Conservation (phyloP, 2,329 filamentous ascomycete genomes). For the Metarhizium brunneum region DNA sequence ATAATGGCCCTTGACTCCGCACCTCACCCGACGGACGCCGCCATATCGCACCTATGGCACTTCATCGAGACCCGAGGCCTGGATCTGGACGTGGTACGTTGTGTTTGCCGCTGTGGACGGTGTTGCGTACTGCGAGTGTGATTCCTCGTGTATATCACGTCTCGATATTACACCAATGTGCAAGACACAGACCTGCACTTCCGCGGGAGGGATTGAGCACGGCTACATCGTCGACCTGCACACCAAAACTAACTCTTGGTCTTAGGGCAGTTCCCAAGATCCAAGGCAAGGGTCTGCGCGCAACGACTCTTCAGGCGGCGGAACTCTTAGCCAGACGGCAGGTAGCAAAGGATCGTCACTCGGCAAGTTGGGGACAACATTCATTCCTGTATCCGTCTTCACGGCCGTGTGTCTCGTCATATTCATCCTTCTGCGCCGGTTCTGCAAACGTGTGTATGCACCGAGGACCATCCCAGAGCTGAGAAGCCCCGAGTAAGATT, state of each 20-base stretch:
- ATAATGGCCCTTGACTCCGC: conserved; percentile 2
- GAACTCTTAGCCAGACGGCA: conserved; percentile 24
- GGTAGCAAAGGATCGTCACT: conserved; percentile 25
- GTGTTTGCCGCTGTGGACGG: neutral
- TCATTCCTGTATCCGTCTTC: conserved; percentile 44
- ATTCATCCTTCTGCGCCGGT: conserved; percentile 40
- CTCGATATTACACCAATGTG: neutral
- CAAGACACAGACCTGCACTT: neutral
- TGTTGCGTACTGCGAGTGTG: neutral
- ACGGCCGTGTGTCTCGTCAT: conserved; percentile 38
- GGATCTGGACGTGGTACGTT: conserved; percentile 5
- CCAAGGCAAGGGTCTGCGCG: conserved; percentile 25
- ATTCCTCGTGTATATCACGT: neutral
- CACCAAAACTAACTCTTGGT: neutral
- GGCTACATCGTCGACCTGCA: neutral
- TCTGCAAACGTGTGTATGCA: conserved; percentile 42
- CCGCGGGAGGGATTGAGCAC: neutral
- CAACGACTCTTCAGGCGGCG: conserved; percentile 20
- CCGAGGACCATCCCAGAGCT: conserved; percentile 42
- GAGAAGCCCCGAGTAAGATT: conserved; percentile 30
- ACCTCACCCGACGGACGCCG: neutral
- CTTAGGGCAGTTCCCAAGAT: conserved; percentile 13
- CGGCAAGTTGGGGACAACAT: conserved; percentile 35
- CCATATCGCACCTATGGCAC: neutral
- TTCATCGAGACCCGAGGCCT: conserved; percentile 3